Percentiles rank a stretch among this genome's conserved stretches.
Conservation (phyloP, 2,329 filamentous ascomycete genomes). For the Penicillium sp. region DNA sequence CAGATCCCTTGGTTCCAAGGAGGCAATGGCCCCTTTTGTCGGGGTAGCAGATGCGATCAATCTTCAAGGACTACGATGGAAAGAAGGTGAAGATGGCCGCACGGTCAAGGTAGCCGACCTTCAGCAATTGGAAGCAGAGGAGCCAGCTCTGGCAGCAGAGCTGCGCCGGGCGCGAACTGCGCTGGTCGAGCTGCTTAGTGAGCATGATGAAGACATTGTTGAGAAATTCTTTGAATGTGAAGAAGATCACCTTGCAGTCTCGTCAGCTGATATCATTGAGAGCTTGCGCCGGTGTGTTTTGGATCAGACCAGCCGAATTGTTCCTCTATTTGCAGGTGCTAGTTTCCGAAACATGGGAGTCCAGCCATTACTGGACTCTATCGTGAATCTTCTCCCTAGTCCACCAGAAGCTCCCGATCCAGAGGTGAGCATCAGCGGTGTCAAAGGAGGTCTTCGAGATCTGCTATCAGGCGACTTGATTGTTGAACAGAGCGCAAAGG, state of each 20-base stretch:
- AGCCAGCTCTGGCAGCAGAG: conserved; percentile 60
- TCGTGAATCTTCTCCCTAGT: conserved; percentile 82
- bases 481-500: conserved; percentile 36
- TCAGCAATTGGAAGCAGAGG: conserved; percentile 51
- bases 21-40: conserved; percentile 69
- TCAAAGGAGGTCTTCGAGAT: conserved; percentile 54
- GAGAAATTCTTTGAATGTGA: conserved; percentile 78
- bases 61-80: conserved; percentile 72
- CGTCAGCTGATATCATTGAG: conserved; percentile 64
- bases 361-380: conserved; percentile 83
- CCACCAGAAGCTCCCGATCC: conserved; percentile 77
- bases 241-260: conserved; percentile 68
- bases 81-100: conserved; percentile 64
- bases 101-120: conserved; percentile 57
- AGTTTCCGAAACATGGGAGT: conserved; percentile 94
- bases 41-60: conserved; percentile 84
- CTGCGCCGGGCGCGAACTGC: conserved; percentile 72
- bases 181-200: conserved; percentile 79
- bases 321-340: conserved; percentile 86
- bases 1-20: conserved; percentile 92
- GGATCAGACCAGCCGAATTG: conserved; percentile 64
- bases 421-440: conserved; percentile 66
- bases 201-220: conserved; percentile 82
- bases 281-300: conserved; percentile 73
- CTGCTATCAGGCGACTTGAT: conserved; percentile 49